These are phyloP conservation scores for Helicosporidium sp. DNA, from an alignment of 139 green algal genomes.

Conservation along the genomic window DNA sequence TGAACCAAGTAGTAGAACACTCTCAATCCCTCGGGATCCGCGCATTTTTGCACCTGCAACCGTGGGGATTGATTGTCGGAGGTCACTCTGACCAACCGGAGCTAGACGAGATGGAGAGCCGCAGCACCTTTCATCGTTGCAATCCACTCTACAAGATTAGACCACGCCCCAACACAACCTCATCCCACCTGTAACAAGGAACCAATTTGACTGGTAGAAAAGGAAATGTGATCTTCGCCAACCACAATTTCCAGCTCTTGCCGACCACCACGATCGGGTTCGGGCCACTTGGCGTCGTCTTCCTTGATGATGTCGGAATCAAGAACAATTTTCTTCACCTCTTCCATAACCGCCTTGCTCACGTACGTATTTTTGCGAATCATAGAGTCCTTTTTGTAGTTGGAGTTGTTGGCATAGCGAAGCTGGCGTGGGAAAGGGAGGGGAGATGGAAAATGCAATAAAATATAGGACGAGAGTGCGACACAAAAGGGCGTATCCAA, in stretches of 20 bases:
- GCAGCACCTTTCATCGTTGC: too few relatives aligned
- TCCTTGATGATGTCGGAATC: slow-evolving; percentile 75
- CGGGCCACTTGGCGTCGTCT: slow-evolving; percentile 86
- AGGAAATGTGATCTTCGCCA: slow-evolving; percentile 83
- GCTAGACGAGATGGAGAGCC: too few relatives aligned
- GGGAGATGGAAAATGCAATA: too few relatives aligned
- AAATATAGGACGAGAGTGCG: not conserved
- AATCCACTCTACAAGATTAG: too few relatives aligned
- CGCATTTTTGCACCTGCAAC: slow-evolving; percentile 81
- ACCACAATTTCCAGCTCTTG: slow-evolving; percentile 93
- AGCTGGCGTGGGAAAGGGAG: slow-evolving; percentile 37
- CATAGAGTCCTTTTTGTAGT: slow-evolving; percentile 97
- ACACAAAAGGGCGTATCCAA: not conserved
- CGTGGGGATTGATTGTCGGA: too few relatives aligned
- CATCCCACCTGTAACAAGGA: slow-evolving; percentile 64
- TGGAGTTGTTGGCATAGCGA: slow-evolving; percentile 91
- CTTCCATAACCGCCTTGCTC: slow-evolving; percentile 46
- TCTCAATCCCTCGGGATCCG: slow-evolving; percentile 85
- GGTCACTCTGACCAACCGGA: too few relatives aligned
- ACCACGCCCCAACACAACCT: too few relatives aligned
- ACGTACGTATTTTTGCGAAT: slow-evolving; percentile 75
- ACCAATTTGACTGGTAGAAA: slow-evolving; percentile 87
- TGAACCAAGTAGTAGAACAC: slow-evolving; percentile 97
- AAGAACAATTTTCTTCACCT: slow-evolving; percentile 59
- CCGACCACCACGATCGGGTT: slow-evolving; percentile 64